phyloP scores from a whole-genome alignment of 306 rosid species.

The Cicer chorassanicum region DNA sequence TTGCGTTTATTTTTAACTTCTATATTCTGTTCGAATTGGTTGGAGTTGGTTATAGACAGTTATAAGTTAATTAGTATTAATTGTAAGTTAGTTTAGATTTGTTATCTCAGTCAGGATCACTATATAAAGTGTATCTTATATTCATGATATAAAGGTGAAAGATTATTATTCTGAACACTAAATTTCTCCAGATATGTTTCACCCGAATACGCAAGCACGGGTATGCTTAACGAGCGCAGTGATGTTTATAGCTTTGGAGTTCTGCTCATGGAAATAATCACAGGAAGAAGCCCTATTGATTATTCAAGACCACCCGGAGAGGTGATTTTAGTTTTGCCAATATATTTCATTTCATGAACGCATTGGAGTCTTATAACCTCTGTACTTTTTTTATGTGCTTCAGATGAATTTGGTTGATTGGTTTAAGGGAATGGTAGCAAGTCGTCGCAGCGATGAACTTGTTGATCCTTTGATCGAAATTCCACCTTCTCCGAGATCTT shows the following conservation, averaged over 20 bases:
- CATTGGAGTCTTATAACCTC: background rate
- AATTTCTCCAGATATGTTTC: constrained; percentile 80
- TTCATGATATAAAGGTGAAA: background rate
- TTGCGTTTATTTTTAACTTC: constrained; percentile 1
- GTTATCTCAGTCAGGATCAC: too few species aligned
- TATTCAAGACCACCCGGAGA: constrained; percentile 90
- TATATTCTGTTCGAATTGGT: background rate
- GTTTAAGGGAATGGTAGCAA: constrained; percentile 91
- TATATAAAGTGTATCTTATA: too few species aligned
- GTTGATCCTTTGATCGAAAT: constrained; percentile 78
- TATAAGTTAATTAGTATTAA: too few species aligned
- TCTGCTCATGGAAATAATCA: constrained; percentile 94
- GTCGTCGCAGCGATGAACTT: constrained; percentile 84
- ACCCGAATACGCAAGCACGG: constrained; percentile 96
- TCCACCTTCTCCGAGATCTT: constrained; percentile 75
- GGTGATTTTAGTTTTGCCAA: constrained; percentile 53
- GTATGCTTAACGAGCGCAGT: constrained; percentile 94
- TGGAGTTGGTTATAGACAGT: too few species aligned
- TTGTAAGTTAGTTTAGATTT: too few species aligned
- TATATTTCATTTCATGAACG: constrained; percentile 15
- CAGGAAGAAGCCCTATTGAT: constrained; percentile 95
- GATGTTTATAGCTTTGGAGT: constrained; percentile 95
- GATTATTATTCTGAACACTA: background rate
- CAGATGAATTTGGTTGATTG: constrained; percentile 98
- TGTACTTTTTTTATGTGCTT: constrained; percentile 38